phyloP scores from a whole-genome alignment of 2,329 filamentous ascomycete genomes.

The Aspergillus fumigatiaffinis region DNA sequence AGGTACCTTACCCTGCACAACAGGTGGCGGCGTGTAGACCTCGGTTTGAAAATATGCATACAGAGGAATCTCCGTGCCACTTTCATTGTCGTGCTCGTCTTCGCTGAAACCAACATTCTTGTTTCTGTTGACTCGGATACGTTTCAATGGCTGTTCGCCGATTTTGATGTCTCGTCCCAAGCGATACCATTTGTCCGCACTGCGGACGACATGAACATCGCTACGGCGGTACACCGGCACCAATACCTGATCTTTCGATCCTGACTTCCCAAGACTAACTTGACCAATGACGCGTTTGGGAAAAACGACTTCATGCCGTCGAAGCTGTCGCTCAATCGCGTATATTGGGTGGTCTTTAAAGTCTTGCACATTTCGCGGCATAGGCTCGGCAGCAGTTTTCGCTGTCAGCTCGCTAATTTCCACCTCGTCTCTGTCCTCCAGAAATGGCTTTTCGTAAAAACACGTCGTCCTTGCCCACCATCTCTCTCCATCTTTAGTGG shows the following conservation, averaged over 20 bases:
- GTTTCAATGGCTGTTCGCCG: slow-evolving; percentile 78
- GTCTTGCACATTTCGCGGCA: slow-evolving; percentile 81
- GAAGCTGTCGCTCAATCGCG: slow-evolving; percentile 79
- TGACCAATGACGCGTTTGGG: slow-evolving; percentile 72
- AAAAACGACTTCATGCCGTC: slow-evolving; percentile 75
- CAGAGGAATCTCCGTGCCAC: slow-evolving; percentile 53
- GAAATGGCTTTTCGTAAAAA: slow-evolving; percentile 40
- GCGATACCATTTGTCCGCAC: slow-evolving; percentile 85
- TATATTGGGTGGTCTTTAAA: slow-evolving; percentile 83
- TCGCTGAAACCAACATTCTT: slow-evolving; percentile 22
- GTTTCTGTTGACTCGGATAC: slow-evolving; percentile 51
- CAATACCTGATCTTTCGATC: slow-evolving; percentile 48
- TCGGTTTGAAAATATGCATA: slow-evolving; percentile 63
- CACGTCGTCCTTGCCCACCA: slow-evolving; percentile 53
- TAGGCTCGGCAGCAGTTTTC: slow-evolving; percentile 69
- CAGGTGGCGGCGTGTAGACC: slow-evolving; percentile 69
- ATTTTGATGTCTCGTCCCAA: slow-evolving; percentile 74
- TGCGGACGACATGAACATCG: slow-evolving; percentile 75
- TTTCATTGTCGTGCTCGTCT: slow-evolving; percentile 40
- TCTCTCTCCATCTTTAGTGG: slow-evolving; percentile 49
- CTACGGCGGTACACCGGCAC: slow-evolving; percentile 78
- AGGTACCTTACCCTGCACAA: slow-evolving; percentile 67
- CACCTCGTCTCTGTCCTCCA: slow-evolving; percentile 70
- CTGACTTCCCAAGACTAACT: slow-evolving; percentile 53
- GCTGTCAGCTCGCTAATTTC: slow-evolving; percentile 74